Conservation (phyloP, 495 filamentous ascomycete species). For the Chaetomidium leptoderma region DNA sequence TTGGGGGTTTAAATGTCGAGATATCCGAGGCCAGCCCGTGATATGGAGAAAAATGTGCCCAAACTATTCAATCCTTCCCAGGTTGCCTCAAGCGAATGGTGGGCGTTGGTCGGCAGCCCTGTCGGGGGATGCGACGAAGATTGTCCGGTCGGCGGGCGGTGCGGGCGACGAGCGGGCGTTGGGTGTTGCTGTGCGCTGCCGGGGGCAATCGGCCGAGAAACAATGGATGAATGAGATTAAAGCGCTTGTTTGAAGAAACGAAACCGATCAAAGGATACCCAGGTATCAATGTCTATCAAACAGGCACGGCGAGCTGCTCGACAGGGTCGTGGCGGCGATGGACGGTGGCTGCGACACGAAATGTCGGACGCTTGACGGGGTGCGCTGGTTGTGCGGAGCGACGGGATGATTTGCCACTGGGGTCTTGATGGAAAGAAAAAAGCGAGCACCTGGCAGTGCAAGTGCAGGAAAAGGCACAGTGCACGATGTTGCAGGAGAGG, state of each 20-base stretch:
- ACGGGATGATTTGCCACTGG: conserved; percentile 29
- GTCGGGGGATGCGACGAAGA: conserved; percentile 6
- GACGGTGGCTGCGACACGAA: conserved; percentile 32
- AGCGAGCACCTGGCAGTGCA: conserved; percentile 2
- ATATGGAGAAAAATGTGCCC: conserved; percentile 27
- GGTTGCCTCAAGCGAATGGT: conserved; percentile 33
- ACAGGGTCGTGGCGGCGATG: conserved; percentile 25
- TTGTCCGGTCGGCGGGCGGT: conserved; percentile 12
- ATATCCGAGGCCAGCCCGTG: conserved; percentile 38
- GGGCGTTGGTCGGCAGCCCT: not conserved
- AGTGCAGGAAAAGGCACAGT: not conserved
- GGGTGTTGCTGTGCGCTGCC: conserved; percentile 23
- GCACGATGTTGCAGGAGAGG: conserved; percentile 23
- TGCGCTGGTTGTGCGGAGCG: conserved; percentile 6
- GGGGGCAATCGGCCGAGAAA: conserved; percentile 29
- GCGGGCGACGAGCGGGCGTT: conserved; percentile 11
- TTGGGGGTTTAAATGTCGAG: conserved; percentile 17
- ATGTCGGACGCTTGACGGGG: conserved; percentile 28
- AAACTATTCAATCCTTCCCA: conserved; percentile 19
- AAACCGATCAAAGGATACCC: conserved; percentile 40
- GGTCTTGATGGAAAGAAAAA: conserved; percentile 18
- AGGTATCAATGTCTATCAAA: conserved; percentile 33
- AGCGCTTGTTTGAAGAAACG: conserved; percentile 37
- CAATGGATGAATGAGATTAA: conserved; percentile 42
- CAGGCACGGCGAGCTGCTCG: conserved; percentile 22